Evolutionary conservation across 306 rosid species (phyloP).

Genomic region (Comarum palustre): DNA sequence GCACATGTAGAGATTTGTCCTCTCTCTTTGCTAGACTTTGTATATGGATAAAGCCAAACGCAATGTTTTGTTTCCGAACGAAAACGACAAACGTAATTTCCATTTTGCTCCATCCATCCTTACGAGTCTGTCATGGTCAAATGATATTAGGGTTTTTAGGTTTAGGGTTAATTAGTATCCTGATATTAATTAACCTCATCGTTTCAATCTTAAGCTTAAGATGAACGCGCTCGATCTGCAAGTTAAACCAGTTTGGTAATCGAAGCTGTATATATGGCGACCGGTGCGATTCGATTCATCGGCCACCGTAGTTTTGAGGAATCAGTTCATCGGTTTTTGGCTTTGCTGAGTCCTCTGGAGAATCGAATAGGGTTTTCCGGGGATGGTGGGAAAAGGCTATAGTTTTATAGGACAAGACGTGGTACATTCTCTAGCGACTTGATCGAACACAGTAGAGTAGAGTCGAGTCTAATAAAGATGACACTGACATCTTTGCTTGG

Average conservation of each 20-base stretch:
- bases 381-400: not conserved
- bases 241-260: not conserved
- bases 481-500: not conserved
- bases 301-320: too few species aligned
- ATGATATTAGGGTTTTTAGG: not conserved
- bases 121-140: not conserved
- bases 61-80: not conserved
- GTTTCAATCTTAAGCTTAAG: not conserved
- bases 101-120: not conserved
- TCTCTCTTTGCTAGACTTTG: not conserved
- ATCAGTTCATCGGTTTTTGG: not conserved
- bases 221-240: not conserved
- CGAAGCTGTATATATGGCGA: not conserved
- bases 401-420: not conserved
- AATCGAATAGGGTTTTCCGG: not conserved
- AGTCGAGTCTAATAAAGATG: not conserved
- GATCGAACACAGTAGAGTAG: not conserved
- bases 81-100: slow-evolving; percentile 17
- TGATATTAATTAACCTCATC: not conserved
- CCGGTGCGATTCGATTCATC: not conserved
- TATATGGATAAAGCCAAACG: slow-evolving; percentile 18
- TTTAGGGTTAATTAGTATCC: not conserved
- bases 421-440: not conserved
- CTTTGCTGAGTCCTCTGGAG: too few species aligned
- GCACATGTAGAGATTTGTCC: slow-evolving; percentile 8